Evolutionary conservation across 108 stramenopile genomes (phyloP).

Genomic region (Mediolabrus comicus): DNA sequence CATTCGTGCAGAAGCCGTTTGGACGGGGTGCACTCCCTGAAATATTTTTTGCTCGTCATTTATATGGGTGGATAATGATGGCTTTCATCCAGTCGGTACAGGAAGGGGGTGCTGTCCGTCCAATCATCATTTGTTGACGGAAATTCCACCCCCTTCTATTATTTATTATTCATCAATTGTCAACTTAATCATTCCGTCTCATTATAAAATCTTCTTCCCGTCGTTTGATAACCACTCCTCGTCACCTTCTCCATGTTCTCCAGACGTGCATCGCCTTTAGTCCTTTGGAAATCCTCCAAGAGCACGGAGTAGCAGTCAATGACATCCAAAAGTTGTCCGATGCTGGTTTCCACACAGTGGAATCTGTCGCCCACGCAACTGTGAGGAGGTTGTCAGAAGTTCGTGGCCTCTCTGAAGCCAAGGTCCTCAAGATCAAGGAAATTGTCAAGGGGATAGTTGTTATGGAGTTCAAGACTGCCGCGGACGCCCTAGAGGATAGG

Average conservation of each 20-base stretch:
- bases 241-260: background rate
- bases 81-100: too few relatives aligned
- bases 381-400: constrained; percentile 93
- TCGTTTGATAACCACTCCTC: background rate
- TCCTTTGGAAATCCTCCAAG: constrained; percentile 80
- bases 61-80: background rate
- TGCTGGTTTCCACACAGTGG: constrained; percentile 96
- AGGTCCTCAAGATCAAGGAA: constrained; percentile 96
- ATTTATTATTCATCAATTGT: background rate
- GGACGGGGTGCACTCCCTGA: too few relatives aligned
- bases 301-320: constrained; percentile 94
- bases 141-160: background rate
- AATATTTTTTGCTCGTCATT: constrained; percentile 4
- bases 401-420: constrained; percentile 95
- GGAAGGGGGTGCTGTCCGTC: too few relatives aligned
- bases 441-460: constrained; percentile 91
- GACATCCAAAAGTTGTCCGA: constrained; percentile 96
- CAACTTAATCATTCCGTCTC: background rate
- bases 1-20: too few relatives aligned
- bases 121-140: too few relatives aligned
- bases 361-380: constrained; percentile 96
- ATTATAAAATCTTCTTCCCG: background rate
- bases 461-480: constrained; percentile 97
- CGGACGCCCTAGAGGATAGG: constrained; percentile 89
- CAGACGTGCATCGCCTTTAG: constrained; percentile 63